Conservation (phyloP, 2,329 filamentous ascomycete genomes). For the Zymoseptoria brevis region DNA sequence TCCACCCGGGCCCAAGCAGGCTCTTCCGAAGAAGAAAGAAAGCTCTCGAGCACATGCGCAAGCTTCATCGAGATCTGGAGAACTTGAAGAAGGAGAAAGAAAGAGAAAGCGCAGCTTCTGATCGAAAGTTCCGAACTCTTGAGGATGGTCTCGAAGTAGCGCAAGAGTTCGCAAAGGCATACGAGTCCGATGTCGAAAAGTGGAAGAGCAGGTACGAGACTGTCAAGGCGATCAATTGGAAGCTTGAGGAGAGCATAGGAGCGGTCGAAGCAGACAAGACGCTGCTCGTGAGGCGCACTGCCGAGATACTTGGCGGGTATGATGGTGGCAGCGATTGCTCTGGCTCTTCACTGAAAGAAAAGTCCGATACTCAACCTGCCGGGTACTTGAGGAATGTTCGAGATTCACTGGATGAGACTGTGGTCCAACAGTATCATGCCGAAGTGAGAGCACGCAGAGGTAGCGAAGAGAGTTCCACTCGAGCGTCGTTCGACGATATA, state of each 20-base stretch:
- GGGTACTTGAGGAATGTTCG: not conserved
- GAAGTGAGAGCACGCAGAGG: not conserved
- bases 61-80: not conserved
- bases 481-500: not conserved
- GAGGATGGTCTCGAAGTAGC: not conserved
- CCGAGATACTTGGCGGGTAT: not conserved
- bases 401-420: not conserved
- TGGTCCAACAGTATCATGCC: not conserved
- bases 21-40: not conserved
- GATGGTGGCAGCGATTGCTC: too few relatives aligned
- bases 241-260: not conserved
- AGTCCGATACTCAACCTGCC: not conserved
- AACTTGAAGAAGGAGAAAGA: not conserved
- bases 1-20: not conserved
- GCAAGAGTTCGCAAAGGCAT: not conserved
- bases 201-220: not conserved
- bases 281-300: not conserved
- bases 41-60: not conserved
- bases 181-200: not conserved
- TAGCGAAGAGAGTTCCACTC: not conserved
- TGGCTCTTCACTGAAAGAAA: not conserved
- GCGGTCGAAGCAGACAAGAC: not conserved
- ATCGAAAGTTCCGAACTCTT: not conserved
- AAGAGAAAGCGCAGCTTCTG: not conserved
- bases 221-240: not conserved